Base-by-base conservation (phyloP, 2,329 filamentous ascomycete species). In the Penicillium polonicum region DNA sequence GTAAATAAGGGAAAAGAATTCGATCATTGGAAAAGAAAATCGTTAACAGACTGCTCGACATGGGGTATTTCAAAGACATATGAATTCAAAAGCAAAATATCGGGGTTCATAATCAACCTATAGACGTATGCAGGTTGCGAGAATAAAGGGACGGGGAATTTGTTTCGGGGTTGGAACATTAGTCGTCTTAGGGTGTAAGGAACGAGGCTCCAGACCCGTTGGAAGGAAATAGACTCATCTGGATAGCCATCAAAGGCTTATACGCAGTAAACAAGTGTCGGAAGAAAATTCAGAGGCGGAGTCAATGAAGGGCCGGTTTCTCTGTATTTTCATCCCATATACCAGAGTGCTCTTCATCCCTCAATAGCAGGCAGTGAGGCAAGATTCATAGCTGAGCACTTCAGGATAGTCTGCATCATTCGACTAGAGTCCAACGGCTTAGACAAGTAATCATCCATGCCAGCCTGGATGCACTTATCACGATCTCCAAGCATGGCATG, bases 361-460 rank as follows among this genome's bases (percentile, higher is more conserved):
- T 53, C 49, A 21, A 55, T 52, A 29, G 44, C 51, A 48, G 58
- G 29, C 21, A 61, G 38, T 21, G 62, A 41, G 27, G 62, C 38
- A 48, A 62, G 42, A 36, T 61, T 67, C 59, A 65, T 62, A 15
- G 62, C 46, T 0, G 64, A 48, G 27, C 59, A 66, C 21, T 66
- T 66, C 25, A 62, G 15, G 7, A 67, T 67, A 2, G 64, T 66
- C 46, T 67, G 64, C 67, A 96, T 95, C 66, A 96, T 86, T 71
- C 94, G 89, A 70, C 92, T 94, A 71, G 94, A 91, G 74, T 95
- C 92, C 59, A 96, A 81, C 25, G 92, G 92, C 73, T 97, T 97
- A 12, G 91, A 95, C 35, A 97, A 81, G 71, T 97, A 97, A 75
- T 97, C 92, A 75, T 97, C 92, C 92, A 97, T 97, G 77, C 96